phyloP scores from a whole-genome alignment of 495 filamentous ascomycete species.

The Neurospora sp. region DNA sequence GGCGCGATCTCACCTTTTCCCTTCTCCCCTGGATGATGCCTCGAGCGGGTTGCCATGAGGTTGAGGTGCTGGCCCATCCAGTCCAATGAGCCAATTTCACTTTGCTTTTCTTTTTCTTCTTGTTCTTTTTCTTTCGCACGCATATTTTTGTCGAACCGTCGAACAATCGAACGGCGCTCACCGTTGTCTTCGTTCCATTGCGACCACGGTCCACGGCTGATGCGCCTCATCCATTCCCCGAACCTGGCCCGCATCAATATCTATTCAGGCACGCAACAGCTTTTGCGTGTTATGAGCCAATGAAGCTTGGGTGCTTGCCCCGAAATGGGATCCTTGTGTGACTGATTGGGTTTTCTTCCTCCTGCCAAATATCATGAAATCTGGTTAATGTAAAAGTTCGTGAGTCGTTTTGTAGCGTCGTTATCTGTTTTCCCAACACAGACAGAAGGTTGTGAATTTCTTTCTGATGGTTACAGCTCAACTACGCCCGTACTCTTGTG shows the following conservation, averaged over 20 bases:
- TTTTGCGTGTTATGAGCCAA: neutral
- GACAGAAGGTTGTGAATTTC: neutral
- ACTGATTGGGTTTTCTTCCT: neutral
- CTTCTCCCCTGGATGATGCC: neutral
- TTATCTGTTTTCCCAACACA: neutral
- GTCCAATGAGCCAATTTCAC: neutral
- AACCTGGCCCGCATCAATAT: neutral
- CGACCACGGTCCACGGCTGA: neutral
- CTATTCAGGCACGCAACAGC: neutral
- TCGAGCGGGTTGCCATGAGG: neutral
- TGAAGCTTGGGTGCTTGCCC: neutral
- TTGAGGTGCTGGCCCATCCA: neutral
- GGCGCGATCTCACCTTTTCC: neutral
- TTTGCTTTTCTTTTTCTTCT: neutral
- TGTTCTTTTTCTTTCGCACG: neutral
- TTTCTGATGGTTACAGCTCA: neutral
- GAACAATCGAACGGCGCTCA: neutral
- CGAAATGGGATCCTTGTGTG: neutral
- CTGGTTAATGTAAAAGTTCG: neutral
- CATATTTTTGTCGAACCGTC: neutral
- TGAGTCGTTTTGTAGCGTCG: neutral
- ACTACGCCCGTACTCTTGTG: neutral
- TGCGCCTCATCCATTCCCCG: neutral
- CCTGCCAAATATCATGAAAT: neutral
- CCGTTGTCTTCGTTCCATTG: neutral